These are phyloP conservation scores for Vachellia collinsii DNA, from an alignment of 306 rosid genomes.

Conservation along the genomic window DNA sequence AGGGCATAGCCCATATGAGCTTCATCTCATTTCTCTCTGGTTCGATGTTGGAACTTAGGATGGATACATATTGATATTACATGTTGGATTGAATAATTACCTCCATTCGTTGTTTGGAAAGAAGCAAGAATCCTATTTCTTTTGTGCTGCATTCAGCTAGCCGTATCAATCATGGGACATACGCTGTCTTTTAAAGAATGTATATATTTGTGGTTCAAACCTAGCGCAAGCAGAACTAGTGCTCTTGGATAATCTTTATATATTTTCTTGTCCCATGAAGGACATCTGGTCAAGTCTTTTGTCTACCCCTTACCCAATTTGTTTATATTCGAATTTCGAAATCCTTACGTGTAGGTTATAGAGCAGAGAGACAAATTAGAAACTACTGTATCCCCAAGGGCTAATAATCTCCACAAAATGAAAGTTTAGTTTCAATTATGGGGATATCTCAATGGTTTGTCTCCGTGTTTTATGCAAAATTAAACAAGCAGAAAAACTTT, in stretches of 20 bases:
- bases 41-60: background rate
- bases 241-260: background rate
- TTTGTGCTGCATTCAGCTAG: background rate
- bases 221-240: background rate
- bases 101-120: background rate
- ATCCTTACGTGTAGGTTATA: background rate
- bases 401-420: background rate
- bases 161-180: background rate
- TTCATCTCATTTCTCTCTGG: background rate
- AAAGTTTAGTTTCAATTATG: background rate
- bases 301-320: background rate
- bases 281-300: background rate
- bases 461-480: background rate
- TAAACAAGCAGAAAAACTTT: background rate
- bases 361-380: background rate
- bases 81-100: constrained; percentile 21
- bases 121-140: background rate
- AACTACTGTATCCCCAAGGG: background rate
- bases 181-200: background rate
- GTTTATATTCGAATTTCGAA: background rate
- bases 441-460: background rate
- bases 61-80: background rate
- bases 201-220: background rate
- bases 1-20: too few relatives aligned
- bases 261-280: background rate